These are phyloP conservation scores for Tricholoma matsutake DNA, from an alignment of 768 basidiomycete species.

Conservation along the genomic window DNA sequence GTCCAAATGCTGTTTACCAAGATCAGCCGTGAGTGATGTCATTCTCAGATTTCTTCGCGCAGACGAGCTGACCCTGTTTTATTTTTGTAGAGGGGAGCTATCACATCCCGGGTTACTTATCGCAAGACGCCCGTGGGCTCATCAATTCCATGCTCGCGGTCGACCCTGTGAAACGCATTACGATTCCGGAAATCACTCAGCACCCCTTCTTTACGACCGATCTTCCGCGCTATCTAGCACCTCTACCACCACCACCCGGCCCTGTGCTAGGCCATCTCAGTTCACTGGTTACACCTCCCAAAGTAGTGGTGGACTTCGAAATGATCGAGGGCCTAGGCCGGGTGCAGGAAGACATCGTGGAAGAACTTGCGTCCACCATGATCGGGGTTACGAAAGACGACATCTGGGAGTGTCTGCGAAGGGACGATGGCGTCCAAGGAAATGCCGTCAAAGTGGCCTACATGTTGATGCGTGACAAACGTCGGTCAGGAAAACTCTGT, in stretches of 20 bases:
- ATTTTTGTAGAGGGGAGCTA: slow-evolving; percentile 70
- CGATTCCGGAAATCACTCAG: slow-evolving; percentile 84
- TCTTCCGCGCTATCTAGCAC: slow-evolving; percentile 81
- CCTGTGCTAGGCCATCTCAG: slow-evolving; percentile 75
- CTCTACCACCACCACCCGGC: slow-evolving; percentile 74
- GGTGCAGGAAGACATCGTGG: slow-evolving; percentile 89
- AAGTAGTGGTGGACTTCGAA: slow-evolving; percentile 68
- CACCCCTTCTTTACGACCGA: slow-evolving; percentile 90
- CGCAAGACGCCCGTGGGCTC: slow-evolving; percentile 71
- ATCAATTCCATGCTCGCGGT: slow-evolving; percentile 90
- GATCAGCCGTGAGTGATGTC: slow-evolving; percentile 67
- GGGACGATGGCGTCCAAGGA: slow-evolving; percentile 81
- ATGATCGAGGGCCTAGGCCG: slow-evolving; percentile 90
- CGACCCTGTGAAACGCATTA: slow-evolving; percentile 94
- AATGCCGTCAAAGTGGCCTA: slow-evolving; percentile 98
- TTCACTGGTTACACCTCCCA: slow-evolving; percentile 66
- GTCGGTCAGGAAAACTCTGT: slow-evolving; percentile 81
- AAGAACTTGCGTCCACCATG: slow-evolving; percentile 73
- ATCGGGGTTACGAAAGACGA: slow-evolving; percentile 76
- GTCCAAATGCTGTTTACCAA: slow-evolving; percentile 91
- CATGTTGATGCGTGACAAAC: slow-evolving; percentile 87
- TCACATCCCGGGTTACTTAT: slow-evolving; percentile 79
- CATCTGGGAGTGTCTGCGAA: slow-evolving; percentile 80
- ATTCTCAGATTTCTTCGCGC: not conserved
- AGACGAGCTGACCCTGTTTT: slow-evolving; percentile 7